Evolutionary conservation across 2,329 filamentous ascomycete species (phyloP), one percentile per base, ranked within the genome.

Genomic region (Colletotrichum trifolii): DNA sequence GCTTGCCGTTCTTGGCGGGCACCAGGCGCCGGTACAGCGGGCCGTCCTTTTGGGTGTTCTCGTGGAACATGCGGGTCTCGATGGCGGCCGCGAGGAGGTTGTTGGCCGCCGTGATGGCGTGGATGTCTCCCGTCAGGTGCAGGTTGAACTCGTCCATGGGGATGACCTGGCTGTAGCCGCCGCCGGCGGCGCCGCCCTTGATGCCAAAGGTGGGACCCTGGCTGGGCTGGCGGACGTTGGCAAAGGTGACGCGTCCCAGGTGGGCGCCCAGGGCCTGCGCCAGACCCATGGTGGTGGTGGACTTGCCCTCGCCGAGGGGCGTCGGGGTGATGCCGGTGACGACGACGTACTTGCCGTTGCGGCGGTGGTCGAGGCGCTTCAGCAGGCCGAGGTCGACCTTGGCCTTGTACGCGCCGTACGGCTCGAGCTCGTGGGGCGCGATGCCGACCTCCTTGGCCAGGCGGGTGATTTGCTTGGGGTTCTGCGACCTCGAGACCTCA

Each of bases 101-200:
- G 86, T 98, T 99, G 42, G 96, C 96, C 35, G 95, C 95, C 57
- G 94, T 94, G 74, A 99, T 96, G 69, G 96, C 96, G 77, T 99
- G 96, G 62, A 99, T 98, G 76, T 99, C 96, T 73, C 96, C 96
- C 60, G 96, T 99, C 73, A 99, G 82, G 78, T 99, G 96, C 75
- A 99, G 83, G 81, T 99, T 99, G 84, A 99, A 99, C 79, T 99
- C 96, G 73, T 99, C 96, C 96, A 99, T 99, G 64, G 96, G 96
- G 73, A 99, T 98, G 74, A 99, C 96, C 78, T 99, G 96, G 78
- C 93, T 97, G 87, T 98, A 99, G 43, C 96, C 96, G 77, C 96
- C 96, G 73, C 96, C 96, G 61, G 96, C 96, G 65, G 96, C 96
- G 73, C 96, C 96, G 68, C 96, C 96, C 85, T 99, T 99, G 85